Percentiles rank a stretch among this genome's conserved stretches.
Evolutionary conservation across 2,329 filamentous ascomycete species (phyloP).

Genomic region (Amauroascus verrucosus): DNA sequence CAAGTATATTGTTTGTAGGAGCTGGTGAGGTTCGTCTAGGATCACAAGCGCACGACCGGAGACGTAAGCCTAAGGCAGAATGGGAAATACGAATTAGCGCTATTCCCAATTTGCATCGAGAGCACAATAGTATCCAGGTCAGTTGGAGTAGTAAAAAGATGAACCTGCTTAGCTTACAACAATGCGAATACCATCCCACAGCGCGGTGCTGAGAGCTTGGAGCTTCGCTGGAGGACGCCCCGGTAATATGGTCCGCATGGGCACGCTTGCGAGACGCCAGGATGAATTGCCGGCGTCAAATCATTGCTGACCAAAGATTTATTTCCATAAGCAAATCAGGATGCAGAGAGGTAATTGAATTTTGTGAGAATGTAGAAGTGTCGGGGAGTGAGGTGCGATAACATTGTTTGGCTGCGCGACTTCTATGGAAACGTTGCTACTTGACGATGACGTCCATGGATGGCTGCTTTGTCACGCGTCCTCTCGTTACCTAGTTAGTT

Average conservation of each 20-base stretch:
- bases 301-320: conserved; percentile 10
- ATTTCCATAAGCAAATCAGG: not conserved
- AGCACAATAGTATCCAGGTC: conserved; percentile 4
- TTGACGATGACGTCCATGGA: conserved; percentile 1
- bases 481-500: too few relatives aligned
- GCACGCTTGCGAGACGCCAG: conserved; percentile 30
- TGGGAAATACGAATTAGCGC: conserved; percentile 9
- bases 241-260: conserved; percentile 69
- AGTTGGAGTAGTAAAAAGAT: not conserved
- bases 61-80: conserved; percentile 61
- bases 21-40: conserved; percentile 59
- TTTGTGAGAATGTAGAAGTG: not conserved
- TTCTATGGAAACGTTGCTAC: not conserved
- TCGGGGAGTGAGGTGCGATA: not conserved
- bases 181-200: conserved; percentile 62
- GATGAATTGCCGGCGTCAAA: conserved; percentile 13
- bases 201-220: conserved; percentile 63
- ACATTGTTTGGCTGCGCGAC: not conserved
- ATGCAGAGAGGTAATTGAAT: not conserved
- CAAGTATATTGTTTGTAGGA: conserved; percentile 86
- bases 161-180: conserved; percentile 46
- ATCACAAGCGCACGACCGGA: conserved; percentile 81
- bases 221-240: conserved; percentile 68
- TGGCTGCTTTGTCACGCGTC: not conserved
- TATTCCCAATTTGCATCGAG: conserved; percentile 14